Evolutionary conservation across 108 stramenopile species (phyloP).

Genomic region (Stephanodiscus minutulus): DNA sequence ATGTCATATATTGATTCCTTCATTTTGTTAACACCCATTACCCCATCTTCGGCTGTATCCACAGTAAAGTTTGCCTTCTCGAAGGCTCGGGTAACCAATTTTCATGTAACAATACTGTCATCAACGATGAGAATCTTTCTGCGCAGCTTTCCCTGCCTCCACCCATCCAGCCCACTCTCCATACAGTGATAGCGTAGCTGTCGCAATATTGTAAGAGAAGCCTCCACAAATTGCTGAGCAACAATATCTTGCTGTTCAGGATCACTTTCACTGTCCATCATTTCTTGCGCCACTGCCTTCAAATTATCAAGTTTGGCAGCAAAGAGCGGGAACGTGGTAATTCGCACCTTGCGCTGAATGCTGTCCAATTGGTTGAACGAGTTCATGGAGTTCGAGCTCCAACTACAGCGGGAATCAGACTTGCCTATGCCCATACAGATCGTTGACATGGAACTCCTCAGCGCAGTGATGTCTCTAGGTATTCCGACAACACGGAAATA

Average conservation of each 20-base stretch:
- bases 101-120: constrained; percentile 82
- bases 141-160: constrained; percentile 84
- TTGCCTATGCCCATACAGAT: constrained; percentile 24
- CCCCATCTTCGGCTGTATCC: constrained; percentile 87
- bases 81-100: constrained; percentile 83
- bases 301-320: constrained; percentile 77
- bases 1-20: constrained; percentile 90
- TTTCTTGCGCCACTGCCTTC: constrained; percentile 78
- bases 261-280: constrained; percentile 82
- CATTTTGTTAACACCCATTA: constrained; percentile 85
- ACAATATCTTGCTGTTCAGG: constrained; percentile 81
- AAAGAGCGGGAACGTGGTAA: constrained; percentile 85
- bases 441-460: constrained; percentile 26
- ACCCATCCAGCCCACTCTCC: constrained; percentile 89
- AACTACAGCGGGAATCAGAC: constrained; percentile 24
- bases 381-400: constrained; percentile 6
- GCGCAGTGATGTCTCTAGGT: neutral
- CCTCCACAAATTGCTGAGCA: constrained; percentile 85
- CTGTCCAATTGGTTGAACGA: constrained; percentile 27
- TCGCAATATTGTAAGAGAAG: constrained; percentile 79
- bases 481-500: neutral
- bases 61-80: constrained; percentile 89
- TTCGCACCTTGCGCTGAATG: constrained; percentile 61
- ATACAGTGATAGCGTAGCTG: constrained; percentile 92
- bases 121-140: constrained; percentile 90